Percentiles rank a stretch among this genome's conserved stretches.
Evolutionary conservation across 1,139 yeast genomes (phyloP).

Genomic region (Kluyveromyces marxianus): DNA sequence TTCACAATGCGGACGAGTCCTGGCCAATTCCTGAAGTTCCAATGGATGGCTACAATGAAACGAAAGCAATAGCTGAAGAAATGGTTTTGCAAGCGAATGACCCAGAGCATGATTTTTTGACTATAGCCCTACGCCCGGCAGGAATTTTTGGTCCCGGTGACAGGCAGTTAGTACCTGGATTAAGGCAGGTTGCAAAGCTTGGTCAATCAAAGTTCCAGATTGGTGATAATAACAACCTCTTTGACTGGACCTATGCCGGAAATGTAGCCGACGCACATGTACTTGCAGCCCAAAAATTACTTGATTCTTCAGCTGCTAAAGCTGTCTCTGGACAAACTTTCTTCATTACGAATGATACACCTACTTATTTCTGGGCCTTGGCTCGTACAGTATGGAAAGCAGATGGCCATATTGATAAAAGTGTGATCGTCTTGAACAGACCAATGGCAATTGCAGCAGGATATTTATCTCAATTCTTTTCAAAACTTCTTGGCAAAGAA

Average conservation of each 20-base stretch:
- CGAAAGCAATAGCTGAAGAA: conserved; percentile 87
- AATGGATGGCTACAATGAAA: conserved; percentile 95
- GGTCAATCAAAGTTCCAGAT: conserved; percentile 91
- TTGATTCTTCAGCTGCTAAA: conserved; percentile 37
- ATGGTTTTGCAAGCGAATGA: conserved; percentile 68
- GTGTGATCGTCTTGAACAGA: conserved; percentile 60
- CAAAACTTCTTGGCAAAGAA: conserved; percentile 67
- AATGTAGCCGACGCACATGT: conserved; percentile 97
- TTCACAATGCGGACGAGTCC: conserved; percentile 84
- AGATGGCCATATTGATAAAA: conserved; percentile 74
- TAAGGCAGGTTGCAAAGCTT: conserved; percentile 70
- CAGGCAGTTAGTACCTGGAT: conserved; percentile 90
- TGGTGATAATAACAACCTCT: conserved; percentile 87
- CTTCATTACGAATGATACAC: conserved; percentile 88
- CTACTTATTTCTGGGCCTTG: conserved; percentile 94
- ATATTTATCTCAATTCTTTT: conserved; percentile 65
- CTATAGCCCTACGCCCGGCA: conserved; percentile 91
- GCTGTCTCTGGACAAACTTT: conserved; percentile 77
- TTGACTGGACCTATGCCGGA: conserved; percentile 99
- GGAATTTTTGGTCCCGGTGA: conserved; percentile 99
- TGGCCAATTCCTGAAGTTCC: conserved; percentile 89
- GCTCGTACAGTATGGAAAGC: conserved; percentile 97
- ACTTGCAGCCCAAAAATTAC: conserved; percentile 72
- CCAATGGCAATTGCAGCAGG: conserved; percentile 76
- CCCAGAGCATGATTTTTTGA: conserved; percentile 46